Conservation (phyloP, 176 grass and related monocot species). For the Urochloa ruziziensis region DNA sequence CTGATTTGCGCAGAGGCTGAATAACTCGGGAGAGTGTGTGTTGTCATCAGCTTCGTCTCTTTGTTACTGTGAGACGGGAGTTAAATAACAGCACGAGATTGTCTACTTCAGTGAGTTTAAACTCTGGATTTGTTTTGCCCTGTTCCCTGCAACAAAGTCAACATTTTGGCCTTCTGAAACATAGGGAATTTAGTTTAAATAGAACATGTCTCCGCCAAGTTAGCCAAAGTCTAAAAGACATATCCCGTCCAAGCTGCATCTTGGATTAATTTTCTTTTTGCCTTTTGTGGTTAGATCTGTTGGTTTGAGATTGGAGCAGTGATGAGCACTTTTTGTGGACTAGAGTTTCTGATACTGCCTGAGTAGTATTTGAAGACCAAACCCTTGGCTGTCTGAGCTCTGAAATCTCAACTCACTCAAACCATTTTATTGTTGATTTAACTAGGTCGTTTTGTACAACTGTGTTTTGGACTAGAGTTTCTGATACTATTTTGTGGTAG, state of each 20-base stretch:
- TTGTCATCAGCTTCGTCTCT: no score
- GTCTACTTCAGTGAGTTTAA: no score
- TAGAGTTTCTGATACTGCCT: constrained; percentile 67
- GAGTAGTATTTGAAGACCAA: constrained; percentile 45
- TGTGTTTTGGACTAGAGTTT: constrained; percentile 30
- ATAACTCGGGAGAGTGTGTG: no score
- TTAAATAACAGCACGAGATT: no score
- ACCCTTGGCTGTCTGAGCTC: constrained; percentile 66
- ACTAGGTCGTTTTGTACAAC: not conserved
- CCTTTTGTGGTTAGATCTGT: not conserved
- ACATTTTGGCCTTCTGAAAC: no score
- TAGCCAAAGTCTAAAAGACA: not conserved
- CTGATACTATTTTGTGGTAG: constrained; percentile 16
- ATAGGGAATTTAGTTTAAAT: no score
- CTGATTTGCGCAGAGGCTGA: no score
- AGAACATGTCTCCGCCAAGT: not conserved
- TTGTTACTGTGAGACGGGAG: no score
- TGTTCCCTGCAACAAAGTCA: not conserved
- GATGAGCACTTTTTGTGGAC: constrained; percentile 54
- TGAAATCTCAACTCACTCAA: not conserved
- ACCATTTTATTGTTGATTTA: not conserved
- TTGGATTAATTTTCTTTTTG: not conserved
- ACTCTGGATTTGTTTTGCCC: not conserved
- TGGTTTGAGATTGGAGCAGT: constrained; percentile 14
- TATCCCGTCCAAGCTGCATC: no score